Base-by-base conservation (phyloP, 768 basidiomycete genomes). In the Ephemerocybe angulata region DNA sequence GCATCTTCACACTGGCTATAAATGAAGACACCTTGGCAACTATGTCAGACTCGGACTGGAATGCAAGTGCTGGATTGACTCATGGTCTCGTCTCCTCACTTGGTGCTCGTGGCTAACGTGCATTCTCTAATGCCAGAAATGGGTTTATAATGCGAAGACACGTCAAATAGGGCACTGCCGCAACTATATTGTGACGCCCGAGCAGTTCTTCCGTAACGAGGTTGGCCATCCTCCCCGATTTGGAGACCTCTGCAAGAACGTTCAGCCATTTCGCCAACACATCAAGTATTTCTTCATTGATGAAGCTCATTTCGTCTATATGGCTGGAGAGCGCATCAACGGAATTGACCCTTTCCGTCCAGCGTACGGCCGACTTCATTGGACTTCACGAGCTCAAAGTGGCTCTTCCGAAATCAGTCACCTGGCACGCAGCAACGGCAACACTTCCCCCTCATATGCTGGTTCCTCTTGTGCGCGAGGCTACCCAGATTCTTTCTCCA, bases 291-390 rank as follows among this genome's bases (percentile, higher is more conserved):
- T 35, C 17, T 50, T 50, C 28, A 46, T 67, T 7, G 65, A 71
- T 42, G 63, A 71, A 50, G 68, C 54, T 0, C 69, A 69, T 41
- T 57, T 19, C 40, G 58, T 67, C 25, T 33, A 58, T 41, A 54
- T 53, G 2, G 58, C 57, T 28, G 68, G 69, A 3, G 35, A 63
- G 12, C 17, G 57, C 10, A 62, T 37, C 21, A 60, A 65, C 44
- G 63, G 62, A 2, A 12, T 51, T 1, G 42, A 53, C 7, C 60
- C 63, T 0, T 70, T 67, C 48, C 60, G 63, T 25, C 63, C 62
- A 4, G 58, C 65, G 2, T 70, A 60, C 58, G 65, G 58, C 0
- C 28, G 27, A 3, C 60, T 67, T 22, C 47, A 59, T 35, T 0
- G 24, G 27, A 3, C 60, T 67, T 22, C 47, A 59, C 30, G 56